Conservation (phyloP, 2,329 filamentous ascomycete species). For the Septoria petroselini region DNA sequence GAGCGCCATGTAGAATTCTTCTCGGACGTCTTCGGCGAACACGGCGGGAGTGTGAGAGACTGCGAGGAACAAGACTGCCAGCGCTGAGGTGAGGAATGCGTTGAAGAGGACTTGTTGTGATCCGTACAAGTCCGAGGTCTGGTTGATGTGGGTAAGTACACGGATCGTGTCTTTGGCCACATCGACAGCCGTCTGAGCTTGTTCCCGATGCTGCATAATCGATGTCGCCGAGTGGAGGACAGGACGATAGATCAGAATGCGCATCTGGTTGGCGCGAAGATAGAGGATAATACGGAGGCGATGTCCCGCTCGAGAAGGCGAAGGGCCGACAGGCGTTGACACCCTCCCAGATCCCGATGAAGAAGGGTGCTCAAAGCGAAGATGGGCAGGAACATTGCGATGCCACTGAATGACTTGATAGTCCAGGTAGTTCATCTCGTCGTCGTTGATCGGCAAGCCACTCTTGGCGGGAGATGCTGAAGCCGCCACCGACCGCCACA, state of each 20-base stretch:
- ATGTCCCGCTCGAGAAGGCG: constrained; percentile 63
- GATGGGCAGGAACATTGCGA: constrained; percentile 62
- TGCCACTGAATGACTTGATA: constrained; percentile 87
- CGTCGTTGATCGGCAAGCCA: constrained; percentile 59
- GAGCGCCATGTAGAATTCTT: constrained; percentile 76
- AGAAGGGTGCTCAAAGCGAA: constrained; percentile 61
- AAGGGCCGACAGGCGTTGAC: constrained; percentile 33
- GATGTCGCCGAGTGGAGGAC: constrained; percentile 80
- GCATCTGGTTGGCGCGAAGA: constrained; percentile 82
- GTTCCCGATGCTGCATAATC: constrained; percentile 70
- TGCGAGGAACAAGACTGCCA: constrained; percentile 73
- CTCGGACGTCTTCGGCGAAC: constrained; percentile 65
- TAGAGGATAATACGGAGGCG: constrained; percentile 81
- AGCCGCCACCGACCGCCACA: constrained; percentile 73
- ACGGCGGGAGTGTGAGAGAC: constrained; percentile 70
- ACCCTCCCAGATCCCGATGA: constrained; percentile 35
- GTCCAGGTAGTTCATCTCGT: constrained; percentile 77
- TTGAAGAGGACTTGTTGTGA: constrained; percentile 74
- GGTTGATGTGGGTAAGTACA: constrained; percentile 68
- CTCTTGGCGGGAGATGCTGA: constrained; percentile 23
- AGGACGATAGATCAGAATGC: constrained; percentile 83
- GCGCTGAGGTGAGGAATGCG: constrained; percentile 71
- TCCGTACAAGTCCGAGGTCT: constrained; percentile 67
- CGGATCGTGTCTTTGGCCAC: constrained; percentile 74
- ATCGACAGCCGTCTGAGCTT: constrained; percentile 71